Evolutionary conservation across 306 rosid species (phyloP).

Genomic region (Potentilla sterilis): DNA sequence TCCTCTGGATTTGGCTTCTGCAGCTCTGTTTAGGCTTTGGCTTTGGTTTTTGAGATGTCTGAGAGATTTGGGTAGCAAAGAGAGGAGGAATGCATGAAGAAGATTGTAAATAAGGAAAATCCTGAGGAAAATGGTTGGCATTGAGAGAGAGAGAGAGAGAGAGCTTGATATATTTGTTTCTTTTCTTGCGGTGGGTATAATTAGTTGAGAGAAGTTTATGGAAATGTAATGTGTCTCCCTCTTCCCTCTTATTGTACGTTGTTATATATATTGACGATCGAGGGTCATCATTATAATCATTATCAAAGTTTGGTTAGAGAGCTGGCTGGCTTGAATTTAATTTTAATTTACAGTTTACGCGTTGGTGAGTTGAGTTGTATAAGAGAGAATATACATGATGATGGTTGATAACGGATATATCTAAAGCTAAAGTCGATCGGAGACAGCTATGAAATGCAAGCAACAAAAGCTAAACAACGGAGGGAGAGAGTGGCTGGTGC

Average conservation of each 20-base stretch:
- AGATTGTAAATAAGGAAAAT: conserved; percentile 56
- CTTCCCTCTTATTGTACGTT: no score
- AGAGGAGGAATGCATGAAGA: conserved; percentile 41
- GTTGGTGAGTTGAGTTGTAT: no score
- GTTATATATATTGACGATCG: no score
- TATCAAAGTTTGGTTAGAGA: no score
- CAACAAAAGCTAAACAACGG: background rate
- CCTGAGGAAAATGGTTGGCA: conserved; percentile 51
- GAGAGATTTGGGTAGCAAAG: conserved; percentile 36
- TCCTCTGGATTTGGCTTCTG: background rate
- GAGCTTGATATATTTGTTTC: no score
- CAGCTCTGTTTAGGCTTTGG: background rate
- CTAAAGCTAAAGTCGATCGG: background rate
- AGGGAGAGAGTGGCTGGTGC: background rate
- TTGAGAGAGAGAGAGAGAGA: conserved; percentile 4
- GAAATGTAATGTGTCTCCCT: no score
- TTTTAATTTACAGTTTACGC: no score
- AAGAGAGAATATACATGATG: background rate
- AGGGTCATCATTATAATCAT: no score
- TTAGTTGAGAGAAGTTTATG: no score
- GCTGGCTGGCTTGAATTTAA: no score
- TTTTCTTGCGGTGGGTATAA: no score
- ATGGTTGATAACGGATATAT: conserved; percentile 48
- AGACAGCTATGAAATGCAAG: background rate
- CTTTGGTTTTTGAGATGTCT: conserved; percentile 9